Conservation (phyloP, 1,284 basidiomycete genomes). For the Trametes pubescens region DNA sequence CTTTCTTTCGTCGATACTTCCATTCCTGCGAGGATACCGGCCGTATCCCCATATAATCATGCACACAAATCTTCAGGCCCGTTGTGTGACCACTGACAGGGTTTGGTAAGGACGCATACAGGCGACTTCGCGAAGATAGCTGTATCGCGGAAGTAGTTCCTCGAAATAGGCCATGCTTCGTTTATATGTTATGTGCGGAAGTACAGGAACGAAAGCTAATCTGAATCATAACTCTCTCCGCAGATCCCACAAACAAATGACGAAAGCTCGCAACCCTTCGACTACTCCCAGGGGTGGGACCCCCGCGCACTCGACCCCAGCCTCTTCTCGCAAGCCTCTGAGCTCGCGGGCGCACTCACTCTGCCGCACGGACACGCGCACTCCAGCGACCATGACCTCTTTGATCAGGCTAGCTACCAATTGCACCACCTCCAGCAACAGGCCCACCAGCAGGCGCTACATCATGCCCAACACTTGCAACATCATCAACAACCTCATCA, state of each 20-base stretch:
- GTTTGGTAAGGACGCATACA: too few relatives aligned
- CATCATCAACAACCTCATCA: neutral
- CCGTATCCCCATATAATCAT: too few relatives aligned
- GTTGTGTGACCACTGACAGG: too few relatives aligned
- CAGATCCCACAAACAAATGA: conserved; percentile 17
- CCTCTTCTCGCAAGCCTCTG: conserved; percentile 40
- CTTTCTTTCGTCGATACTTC: too few relatives aligned
- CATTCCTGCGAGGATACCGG: too few relatives aligned
- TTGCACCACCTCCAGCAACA: conserved; percentile 12
- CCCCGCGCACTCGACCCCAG: conserved; percentile 36
- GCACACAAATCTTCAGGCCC: too few relatives aligned
- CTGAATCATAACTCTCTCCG: neutral
- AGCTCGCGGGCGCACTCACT: conserved; percentile 39
- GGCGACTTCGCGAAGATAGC: too few relatives aligned
- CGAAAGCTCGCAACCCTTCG: conserved; percentile 19
- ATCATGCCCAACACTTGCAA: conserved; percentile 6
- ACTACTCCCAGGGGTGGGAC: conserved; percentile 34
- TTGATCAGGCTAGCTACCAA: conserved; percentile 9
- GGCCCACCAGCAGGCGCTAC: conserved; percentile 2
- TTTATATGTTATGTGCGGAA: too few relatives aligned
- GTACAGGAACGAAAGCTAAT: conserved; percentile 10
- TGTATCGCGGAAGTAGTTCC: too few relatives aligned
- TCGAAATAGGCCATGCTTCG: too few relatives aligned
- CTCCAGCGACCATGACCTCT: conserved; percentile 6
- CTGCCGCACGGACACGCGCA: conserved; percentile 22